These are phyloP conservation scores for Vitis hybrid DNA, from an alignment of 177 flowering plant genomes.

Conservation along the genomic window DNA sequence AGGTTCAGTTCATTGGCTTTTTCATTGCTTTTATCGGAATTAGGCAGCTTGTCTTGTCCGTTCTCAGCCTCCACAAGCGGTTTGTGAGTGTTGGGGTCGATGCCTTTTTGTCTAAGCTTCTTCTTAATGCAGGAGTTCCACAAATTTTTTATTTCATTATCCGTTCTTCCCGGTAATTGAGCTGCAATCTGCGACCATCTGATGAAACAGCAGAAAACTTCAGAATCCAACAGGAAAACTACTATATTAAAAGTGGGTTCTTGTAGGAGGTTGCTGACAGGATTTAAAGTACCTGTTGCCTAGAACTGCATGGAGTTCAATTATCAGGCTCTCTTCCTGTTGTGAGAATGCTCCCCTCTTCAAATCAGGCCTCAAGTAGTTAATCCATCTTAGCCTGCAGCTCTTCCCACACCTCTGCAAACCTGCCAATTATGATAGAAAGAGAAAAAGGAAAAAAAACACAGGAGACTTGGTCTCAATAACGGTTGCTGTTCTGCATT, in stretches of 20 bases:
- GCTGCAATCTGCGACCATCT: conserved; percentile 99
- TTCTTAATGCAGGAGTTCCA: conserved; percentile 96
- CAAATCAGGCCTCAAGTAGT: conserved; percentile 89
- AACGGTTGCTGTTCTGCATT: conserved; percentile 7
- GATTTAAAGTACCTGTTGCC: conserved; percentile 71
- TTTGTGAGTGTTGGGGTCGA: conserved; percentile 88
- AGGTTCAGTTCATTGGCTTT: conserved; percentile 35
- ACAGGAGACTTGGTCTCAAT: no score
- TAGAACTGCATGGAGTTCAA: conserved; percentile 84
- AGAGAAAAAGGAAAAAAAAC: background rate
- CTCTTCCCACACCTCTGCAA: conserved; percentile 93
- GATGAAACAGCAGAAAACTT: conserved; percentile 6
- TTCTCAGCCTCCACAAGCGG: conserved; percentile 63
- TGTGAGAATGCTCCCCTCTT: conserved; percentile 90
- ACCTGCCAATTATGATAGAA: conserved; percentile 34
- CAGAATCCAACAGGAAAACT: no score
- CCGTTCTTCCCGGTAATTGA: conserved; percentile 86
- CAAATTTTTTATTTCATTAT: conserved; percentile 81
- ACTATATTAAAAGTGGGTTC: no score
- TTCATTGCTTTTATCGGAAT: conserved; percentile 14
- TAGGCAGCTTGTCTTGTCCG: conserved; percentile 32
- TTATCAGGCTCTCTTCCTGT: conserved; percentile 79
- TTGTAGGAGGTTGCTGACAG: background rate
- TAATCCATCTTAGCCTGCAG: conserved; percentile 90
- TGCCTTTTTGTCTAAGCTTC: conserved; percentile 86